Percentiles rank a stretch among this genome's conserved stretches.
phyloP scores from a whole-genome alignment of 1,284 basidiomycete species.

The Lignosus rhinocerotis region DNA sequence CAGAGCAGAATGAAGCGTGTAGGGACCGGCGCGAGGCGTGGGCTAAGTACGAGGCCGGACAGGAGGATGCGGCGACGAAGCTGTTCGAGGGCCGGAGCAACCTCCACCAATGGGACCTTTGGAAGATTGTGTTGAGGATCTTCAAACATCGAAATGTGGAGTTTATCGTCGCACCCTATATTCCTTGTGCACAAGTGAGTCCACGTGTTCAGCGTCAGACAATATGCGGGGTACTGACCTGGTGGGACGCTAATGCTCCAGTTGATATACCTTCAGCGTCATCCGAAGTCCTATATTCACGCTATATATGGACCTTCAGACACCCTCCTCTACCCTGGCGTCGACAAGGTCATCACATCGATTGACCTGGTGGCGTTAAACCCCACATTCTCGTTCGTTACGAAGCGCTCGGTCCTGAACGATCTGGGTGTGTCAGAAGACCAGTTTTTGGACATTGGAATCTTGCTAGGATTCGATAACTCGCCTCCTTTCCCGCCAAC shows the following conservation, averaged over 20 bases:
- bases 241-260: conserved; percentile 34
- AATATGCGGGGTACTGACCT: conserved; percentile 2
- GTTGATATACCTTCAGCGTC: conserved; percentile 93
- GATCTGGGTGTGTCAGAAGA: conserved; percentile 84
- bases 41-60: conserved; percentile 86
- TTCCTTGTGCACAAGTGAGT: conserved; percentile 89
- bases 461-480: conserved; percentile 90
- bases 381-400: conserved; percentile 83
- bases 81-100: conserved; percentile 75
- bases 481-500: conserved; percentile 86
- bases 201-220: conserved; percentile 24
- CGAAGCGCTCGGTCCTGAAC: conserved; percentile 75
- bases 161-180: conserved; percentile 94
- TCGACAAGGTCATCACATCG: conserved; percentile 90
- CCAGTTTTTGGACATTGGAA: conserved; percentile 93
- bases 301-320: conserved; percentile 92
- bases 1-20: conserved; percentile 71
- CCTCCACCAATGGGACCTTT: conserved; percentile 83
- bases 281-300: conserved; percentile 93
- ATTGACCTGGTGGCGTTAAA: conserved; percentile 70
- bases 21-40: conserved; percentile 82
- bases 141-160: conserved; percentile 96
- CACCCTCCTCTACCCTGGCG: conserved; percentile 84
- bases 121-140: conserved; percentile 89
- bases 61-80: conserved; percentile 84